These are phyloP conservation scores for Ensete glaucum DNA, from an alignment of 176 grass and related monocot genomes.

Conservation along the genomic window DNA sequence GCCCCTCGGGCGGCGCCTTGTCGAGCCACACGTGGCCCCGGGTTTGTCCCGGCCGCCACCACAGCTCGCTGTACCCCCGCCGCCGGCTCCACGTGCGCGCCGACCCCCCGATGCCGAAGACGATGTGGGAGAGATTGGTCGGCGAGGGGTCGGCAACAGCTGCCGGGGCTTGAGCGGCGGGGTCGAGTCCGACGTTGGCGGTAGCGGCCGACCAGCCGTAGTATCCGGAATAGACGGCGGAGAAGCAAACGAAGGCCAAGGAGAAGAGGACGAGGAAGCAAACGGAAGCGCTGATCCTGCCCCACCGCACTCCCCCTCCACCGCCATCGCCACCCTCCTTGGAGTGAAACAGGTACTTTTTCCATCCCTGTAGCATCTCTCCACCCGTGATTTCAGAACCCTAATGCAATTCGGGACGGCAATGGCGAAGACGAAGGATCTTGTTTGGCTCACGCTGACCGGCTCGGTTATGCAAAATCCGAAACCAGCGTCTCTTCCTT, in stretches of 20 bases:
- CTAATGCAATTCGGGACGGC: too few species aligned
- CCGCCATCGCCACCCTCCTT: constrained; percentile 2
- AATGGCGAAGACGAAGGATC: too few species aligned
- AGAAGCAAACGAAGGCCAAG: constrained; percentile 47
- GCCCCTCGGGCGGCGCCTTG: constrained; percentile 27
- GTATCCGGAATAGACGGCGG: constrained; percentile 31
- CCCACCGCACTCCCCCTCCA: constrained; percentile 28
- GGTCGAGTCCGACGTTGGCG: neutral
- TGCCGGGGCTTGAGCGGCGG: neutral
- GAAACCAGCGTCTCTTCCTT: too few species aligned
- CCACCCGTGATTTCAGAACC: too few species aligned
- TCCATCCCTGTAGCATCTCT: constrained; percentile 37
- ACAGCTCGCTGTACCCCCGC: constrained; percentile 61
- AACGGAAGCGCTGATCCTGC: constrained; percentile 38
- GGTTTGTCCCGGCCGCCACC: constrained; percentile 55
- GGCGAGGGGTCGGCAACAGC: neutral
- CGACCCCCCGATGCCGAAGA: constrained; percentile 78
- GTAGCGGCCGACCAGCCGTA: constrained; percentile 28
- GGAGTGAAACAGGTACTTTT: constrained; percentile 7
- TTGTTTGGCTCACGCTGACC: too few species aligned
- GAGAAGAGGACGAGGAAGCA: constrained; percentile 41
- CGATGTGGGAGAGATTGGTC: constrained; percentile 66
- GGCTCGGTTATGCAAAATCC: too few species aligned
- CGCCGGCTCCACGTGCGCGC: constrained; percentile 49
- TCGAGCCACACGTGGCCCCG: constrained; percentile 92